Evolutionary conservation across 208 protist genomes (phyloP), one percentile per base, ranked within the genome.

Genomic region (Herpetomonas muscarum): DNA sequence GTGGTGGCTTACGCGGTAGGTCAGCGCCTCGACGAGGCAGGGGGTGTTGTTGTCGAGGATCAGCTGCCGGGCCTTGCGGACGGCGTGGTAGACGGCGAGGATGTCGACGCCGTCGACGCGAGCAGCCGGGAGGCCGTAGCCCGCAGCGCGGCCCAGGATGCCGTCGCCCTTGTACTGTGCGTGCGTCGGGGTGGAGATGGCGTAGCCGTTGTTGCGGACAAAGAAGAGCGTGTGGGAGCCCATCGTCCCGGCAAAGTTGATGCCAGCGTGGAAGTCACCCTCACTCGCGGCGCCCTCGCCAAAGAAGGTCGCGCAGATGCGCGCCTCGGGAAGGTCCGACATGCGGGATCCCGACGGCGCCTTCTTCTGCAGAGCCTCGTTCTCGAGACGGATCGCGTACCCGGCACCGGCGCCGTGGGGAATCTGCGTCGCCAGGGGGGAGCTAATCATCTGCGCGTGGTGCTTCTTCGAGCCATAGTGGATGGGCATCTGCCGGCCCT

Each of bases 401-500:
- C 90, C 95, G 17, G 93, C 86, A 17, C 96, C 96, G 19, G 86
- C 67, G 6, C 93, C 97, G 60, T 99, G 97, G 19, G 97, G 96
- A 30, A 99, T 87, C 76, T 99, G 97, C 21, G 97, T 99, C 26
- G 78, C 96, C 0, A 99, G 75, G 13, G 97, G 96, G 17, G 97
- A 98, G 52, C 91, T 97, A 51, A 98, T 88, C 62, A 97, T 97
- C 66, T 98, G 97, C 37, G 95, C 91, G 64, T 98, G 85, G 24
- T 98, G 84, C 28, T 55, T 56, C n/a, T 68, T 71, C 26, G 82
- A 97, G 24, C 97, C 97, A 61, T 98, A 98, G 76, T 99, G 97
- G 26, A 99, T 97, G 12, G 97, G 97, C 97, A 99, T 99, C 82
- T 98, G 97, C 7, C 96, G 78, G 9, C 96, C 96, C 66, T 98